Evolutionary conservation across 2,329 filamentous ascomycete species (phyloP), one percentile per base, ranked within the genome.

Genomic region (Daldinia sp.): DNA sequence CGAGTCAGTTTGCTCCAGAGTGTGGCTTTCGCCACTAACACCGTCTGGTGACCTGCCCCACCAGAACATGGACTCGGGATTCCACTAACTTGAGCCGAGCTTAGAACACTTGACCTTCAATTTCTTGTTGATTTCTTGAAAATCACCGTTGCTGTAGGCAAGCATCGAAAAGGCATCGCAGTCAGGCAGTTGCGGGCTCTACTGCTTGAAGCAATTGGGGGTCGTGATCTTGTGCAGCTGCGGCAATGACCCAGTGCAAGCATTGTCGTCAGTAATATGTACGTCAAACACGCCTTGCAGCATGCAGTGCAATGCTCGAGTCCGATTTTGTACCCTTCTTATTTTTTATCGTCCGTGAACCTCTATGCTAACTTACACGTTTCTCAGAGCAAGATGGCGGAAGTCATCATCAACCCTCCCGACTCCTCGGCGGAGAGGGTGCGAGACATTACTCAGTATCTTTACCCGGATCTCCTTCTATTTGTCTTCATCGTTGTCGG

Each of bases 381-480:
- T 48, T 67, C 69, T 70, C 74, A 78, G 74, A 71, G 63, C 74
- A 76, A 74, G 66, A 78, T 78, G 76, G 74, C 74, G 63, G 73
- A 74, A 70, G 72, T 73, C 67, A 73, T 78, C 70, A 71, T 73
- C 69, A 74, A 65, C 69, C 72, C 73, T 68, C 59, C 69, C 67
- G 74, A 74, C 62, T 74, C 75, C 61, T 74, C 75, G 73, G 79
- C 80, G 73, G 83, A 86, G 76, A 75, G 76, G 61, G 77, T 86
- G 50, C 81, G 86, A 71, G 79, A 79, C 63, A 74, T 79, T 46
- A 82, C 84, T 7, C 83, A 88, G 76, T 83, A 87, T 64, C 75
- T 85, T 56, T 88, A 88, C 72, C 82, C 86, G 13, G 79, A 83
- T 61, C 73, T 86, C n/a, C 82, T 89, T 50, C 82, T 89, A 13